phyloP scores from a whole-genome alignment of 2,329 filamentous ascomycete species.

The Neurospora sp. region DNA sequence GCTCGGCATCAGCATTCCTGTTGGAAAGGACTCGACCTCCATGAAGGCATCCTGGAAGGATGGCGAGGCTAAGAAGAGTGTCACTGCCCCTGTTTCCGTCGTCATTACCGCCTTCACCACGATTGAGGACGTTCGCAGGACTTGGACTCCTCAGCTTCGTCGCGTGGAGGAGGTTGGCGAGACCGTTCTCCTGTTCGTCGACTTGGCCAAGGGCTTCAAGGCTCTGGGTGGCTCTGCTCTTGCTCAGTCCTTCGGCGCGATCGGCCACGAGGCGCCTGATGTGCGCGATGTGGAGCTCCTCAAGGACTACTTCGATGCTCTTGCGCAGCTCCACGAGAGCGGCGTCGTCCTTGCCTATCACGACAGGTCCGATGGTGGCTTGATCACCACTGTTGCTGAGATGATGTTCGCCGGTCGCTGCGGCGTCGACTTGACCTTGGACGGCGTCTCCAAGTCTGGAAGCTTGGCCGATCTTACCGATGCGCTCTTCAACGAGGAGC shows the following conservation, averaged over 20 bases:
- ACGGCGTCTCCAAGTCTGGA: conserved; percentile 56
- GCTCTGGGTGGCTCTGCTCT: conserved; percentile 84
- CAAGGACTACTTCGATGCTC: conserved; percentile 84
- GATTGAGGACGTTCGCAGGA: conserved; percentile 71
- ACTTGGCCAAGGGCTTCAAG: conserved; percentile 71
- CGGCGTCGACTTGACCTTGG: conserved; percentile 75
- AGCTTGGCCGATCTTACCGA: conserved; percentile 57
- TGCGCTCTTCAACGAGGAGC: conserved; percentile 88
- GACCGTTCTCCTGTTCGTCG: conserved; percentile 80
- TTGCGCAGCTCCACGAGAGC: conserved; percentile 52
- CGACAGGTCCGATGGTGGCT: conserved; percentile 84
- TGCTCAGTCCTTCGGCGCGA: conserved; percentile 77
- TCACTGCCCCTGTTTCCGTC: conserved; percentile 83
- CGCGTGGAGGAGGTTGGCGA: conserved; percentile 81
- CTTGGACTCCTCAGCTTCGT: conserved; percentile 86
- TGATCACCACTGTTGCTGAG: conserved; percentile 82
- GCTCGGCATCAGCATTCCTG: conserved; percentile 86
- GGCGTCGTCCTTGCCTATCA: conserved; percentile 79
- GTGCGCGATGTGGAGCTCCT: conserved; percentile 72
- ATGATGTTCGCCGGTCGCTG: conserved; percentile 98
- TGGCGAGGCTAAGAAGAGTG: conserved; percentile 67
- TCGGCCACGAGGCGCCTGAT: conserved; percentile 79
- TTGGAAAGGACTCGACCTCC: conserved; percentile 96
- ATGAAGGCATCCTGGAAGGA: conserved; percentile 98
- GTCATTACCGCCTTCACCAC: conserved; percentile 86